These are phyloP conservation scores for Dactylorhiza incarnata DNA, from an alignment of 106 monocot species.

Conservation along the genomic window DNA sequence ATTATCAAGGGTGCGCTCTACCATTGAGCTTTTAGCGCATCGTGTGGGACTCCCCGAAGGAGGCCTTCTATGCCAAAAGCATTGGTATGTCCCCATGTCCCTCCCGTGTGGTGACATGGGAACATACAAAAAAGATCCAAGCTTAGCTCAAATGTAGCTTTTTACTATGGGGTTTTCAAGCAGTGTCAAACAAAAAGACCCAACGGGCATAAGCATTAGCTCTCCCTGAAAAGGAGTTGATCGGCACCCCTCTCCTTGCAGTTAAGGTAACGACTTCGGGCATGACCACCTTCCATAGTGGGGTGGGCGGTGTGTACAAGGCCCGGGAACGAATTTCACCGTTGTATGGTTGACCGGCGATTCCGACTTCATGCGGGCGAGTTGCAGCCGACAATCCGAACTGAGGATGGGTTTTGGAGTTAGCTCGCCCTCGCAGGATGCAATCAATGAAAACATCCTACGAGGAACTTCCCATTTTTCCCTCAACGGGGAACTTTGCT, in stretches of 20 bases:
- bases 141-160: too few relatives aligned
- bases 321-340: conserved; percentile 15
- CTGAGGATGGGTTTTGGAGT: conserved; percentile 9
- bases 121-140: too few relatives aligned
- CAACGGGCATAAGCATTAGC: not conserved
- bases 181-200: too few relatives aligned
- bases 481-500: too few relatives aligned
- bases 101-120: not conserved
- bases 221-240: not conserved
- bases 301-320: conserved; percentile 1
- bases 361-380: conserved; percentile 10
- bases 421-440: conserved; percentile 1
- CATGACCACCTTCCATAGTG: not conserved
- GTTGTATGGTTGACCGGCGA: conserved; percentile 12
- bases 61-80: too few relatives aligned
- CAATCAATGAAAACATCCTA: too few relatives aligned
- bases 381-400: conserved; percentile 9
- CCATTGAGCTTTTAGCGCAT: too few relatives aligned
- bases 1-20: too few relatives aligned
- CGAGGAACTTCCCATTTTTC: not conserved
- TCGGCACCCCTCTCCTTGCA: not conserved
- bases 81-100: not conserved
- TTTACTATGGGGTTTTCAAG: too few relatives aligned
- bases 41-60: too few relatives aligned
- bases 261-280: too few relatives aligned